Evolutionary conservation across 148 eudicot genomes (phyloP).

Genomic region (Amaranthus palmeri): DNA sequence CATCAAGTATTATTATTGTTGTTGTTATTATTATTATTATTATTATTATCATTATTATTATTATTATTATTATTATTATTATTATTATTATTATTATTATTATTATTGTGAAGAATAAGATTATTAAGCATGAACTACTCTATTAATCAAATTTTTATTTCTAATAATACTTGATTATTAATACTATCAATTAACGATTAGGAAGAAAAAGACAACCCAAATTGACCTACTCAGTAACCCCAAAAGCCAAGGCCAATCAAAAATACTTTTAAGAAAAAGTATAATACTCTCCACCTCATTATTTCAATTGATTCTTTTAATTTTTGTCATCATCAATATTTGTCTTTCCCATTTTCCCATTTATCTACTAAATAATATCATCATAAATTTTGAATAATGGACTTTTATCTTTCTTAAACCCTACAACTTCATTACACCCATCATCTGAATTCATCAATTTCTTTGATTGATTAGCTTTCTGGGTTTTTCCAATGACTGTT

Average conservation of each 20-base stretch:
- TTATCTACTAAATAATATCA: background rate
- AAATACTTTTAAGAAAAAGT: background rate
- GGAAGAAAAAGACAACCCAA: background rate
- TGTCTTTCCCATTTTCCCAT: background rate
- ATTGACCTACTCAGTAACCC: constrained; percentile 10
- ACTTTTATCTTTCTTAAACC: constrained; percentile 10
- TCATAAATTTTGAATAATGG: too few relatives aligned
- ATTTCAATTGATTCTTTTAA: too few relatives aligned
- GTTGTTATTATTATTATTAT: too few relatives aligned
- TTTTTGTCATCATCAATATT: constrained; percentile 15
- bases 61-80: too few relatives aligned
- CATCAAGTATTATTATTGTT: too few relatives aligned
- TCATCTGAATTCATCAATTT: background rate
- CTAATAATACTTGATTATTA: too few relatives aligned
- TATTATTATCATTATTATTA: too few relatives aligned
- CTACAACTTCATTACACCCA: background rate
- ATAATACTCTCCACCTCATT: background rate
- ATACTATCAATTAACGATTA: background rate
- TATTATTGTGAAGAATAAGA: too few relatives aligned
- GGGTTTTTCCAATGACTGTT: constrained; percentile 39
- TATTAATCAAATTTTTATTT: too few relatives aligned
- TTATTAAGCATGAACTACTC: too few relatives aligned
- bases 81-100: too few relatives aligned
- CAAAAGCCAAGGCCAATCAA: constrained; percentile 26
- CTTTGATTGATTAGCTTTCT: constrained; percentile 6